Evolutionary conservation across 1,284 basidiomycete species (phyloP).

Genomic region (Leccinum fallax): DNA sequence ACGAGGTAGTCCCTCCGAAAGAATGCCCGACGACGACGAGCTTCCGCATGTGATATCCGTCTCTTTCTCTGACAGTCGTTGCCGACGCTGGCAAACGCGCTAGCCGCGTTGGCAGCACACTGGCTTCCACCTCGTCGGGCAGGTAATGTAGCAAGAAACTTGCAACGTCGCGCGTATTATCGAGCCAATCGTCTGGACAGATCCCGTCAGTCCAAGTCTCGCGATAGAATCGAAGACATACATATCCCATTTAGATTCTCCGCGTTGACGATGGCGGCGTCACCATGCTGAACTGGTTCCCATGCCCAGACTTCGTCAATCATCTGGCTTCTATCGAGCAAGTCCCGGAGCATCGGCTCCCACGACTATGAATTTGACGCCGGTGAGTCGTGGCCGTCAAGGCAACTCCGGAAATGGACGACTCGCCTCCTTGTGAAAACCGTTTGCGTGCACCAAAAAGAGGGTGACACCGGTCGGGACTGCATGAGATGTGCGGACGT

Average conservation of each 20-base stretch:
- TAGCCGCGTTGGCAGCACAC: slow-evolving; percentile 52
- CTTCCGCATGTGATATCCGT: slow-evolving; percentile 50
- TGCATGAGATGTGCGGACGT: slow-evolving; percentile 35
- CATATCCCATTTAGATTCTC: slow-evolving; percentile 55
- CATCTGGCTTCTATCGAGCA: slow-evolving; percentile 43
- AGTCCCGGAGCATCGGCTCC: slow-evolving; percentile 58
- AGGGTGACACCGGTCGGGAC: slow-evolving; percentile 55
- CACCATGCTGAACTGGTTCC: slow-evolving; percentile 80
- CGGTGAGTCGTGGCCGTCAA: not conserved
- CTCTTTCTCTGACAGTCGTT: slow-evolving; percentile 41
- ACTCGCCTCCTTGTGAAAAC: slow-evolving; percentile 80
- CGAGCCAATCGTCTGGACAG: slow-evolving; percentile 60
- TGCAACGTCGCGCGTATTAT: slow-evolving; percentile 70
- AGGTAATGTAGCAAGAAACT: slow-evolving; percentile 68
- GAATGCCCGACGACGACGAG: slow-evolving; percentile 81
- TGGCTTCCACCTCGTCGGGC: slow-evolving; percentile 41
- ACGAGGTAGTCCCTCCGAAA: slow-evolving; percentile 76
- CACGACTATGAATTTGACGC: slow-evolving; percentile 50
- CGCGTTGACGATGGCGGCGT: slow-evolving; percentile 68
- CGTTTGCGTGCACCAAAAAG: slow-evolving; percentile 78
- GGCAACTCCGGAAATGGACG: not conserved
- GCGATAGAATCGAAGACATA: slow-evolving; percentile 27
- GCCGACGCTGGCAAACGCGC: slow-evolving; percentile 45
- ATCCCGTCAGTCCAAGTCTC: not conserved
- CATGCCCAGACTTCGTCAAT: slow-evolving; percentile 82